Evolutionary conservation across 352 stramenopile genomes (phyloP).

Genomic region (Aphanomyces astaci): DNA sequence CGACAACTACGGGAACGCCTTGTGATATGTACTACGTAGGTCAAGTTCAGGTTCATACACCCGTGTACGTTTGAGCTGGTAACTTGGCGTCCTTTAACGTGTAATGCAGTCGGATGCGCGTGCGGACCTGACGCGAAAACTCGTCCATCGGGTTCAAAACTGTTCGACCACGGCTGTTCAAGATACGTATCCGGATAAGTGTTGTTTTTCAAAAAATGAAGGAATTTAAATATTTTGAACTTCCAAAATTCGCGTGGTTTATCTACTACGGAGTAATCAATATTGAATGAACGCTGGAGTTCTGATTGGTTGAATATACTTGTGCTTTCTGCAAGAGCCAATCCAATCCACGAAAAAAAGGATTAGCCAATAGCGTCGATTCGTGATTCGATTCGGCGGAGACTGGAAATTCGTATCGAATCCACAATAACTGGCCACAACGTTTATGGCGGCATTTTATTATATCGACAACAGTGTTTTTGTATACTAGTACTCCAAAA

Average conservation of each 20-base stretch:
- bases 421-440: conserved; percentile 2
- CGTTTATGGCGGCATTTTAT: neutral
- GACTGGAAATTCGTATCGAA: no score
- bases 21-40: neutral
- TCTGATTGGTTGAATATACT: no score
- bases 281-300: no score
- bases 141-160: conserved; percentile 11
- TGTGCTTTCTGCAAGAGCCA: no score
- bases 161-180: neutral
- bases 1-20: neutral
- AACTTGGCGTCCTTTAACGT: conserved; percentile 14
- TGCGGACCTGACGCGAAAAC: conserved; percentile 17
- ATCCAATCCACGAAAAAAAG: no score
- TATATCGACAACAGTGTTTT: neutral
- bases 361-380: no score
- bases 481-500: neutral
- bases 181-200: neutral
- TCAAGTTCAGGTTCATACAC: neutral
- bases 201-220: neutral
- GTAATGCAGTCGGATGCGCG: conserved; percentile 13
- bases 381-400: no score
- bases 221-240: no score
- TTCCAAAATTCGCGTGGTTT: no score
- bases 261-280: no score
- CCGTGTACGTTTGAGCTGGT: neutral